Evolutionary conservation across 2,329 filamentous ascomycete species (phyloP).

Genomic region (Ophiostoma angusticollis): DNA sequence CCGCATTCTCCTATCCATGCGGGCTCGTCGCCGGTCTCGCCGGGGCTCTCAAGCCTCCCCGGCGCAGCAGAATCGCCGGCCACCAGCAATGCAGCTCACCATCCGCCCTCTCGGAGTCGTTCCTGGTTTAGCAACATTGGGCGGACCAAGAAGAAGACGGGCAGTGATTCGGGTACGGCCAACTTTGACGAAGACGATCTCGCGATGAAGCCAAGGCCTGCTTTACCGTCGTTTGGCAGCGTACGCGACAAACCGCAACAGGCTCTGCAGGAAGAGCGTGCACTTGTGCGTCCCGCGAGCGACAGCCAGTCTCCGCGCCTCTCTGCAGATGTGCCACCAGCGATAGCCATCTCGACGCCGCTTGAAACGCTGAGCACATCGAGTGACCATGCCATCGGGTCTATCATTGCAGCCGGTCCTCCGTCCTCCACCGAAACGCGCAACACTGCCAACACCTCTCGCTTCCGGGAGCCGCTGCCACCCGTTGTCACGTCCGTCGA

Average conservation of each 20-base stretch:
- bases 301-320: background rate
- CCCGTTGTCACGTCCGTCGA: slow-evolving; percentile 60
- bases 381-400: slow-evolving; percentile 46
- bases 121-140: slow-evolving; percentile 40
- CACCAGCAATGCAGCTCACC: slow-evolving; percentile 1
- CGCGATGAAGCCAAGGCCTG: slow-evolving; percentile 61
- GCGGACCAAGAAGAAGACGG: slow-evolving; percentile 35
- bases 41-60: background rate
- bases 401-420: slow-evolving; percentile 39
- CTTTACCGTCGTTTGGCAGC: slow-evolving; percentile 63
- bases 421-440: slow-evolving; percentile 26
- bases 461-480: slow-evolving; percentile 51
- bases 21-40: background rate
- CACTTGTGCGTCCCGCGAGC: slow-evolving; percentile 38
- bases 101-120: slow-evolving; percentile 22
- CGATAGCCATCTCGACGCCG: slow-evolving; percentile 24
- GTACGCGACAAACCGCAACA: slow-evolving; percentile 48
- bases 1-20: slow-evolving; percentile 14
- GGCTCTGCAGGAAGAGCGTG: slow-evolving; percentile 39
- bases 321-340: slow-evolving; percentile 15
- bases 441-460: slow-evolving; percentile 43
- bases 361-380: slow-evolving; percentile 33
- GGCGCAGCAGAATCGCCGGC: slow-evolving; percentile 5
- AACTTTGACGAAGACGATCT: slow-evolving; percentile 48
- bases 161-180: no score